Base-by-base conservation (phyloP, 1,139 yeast species). In the Hanseniaspora sp. region DNA sequence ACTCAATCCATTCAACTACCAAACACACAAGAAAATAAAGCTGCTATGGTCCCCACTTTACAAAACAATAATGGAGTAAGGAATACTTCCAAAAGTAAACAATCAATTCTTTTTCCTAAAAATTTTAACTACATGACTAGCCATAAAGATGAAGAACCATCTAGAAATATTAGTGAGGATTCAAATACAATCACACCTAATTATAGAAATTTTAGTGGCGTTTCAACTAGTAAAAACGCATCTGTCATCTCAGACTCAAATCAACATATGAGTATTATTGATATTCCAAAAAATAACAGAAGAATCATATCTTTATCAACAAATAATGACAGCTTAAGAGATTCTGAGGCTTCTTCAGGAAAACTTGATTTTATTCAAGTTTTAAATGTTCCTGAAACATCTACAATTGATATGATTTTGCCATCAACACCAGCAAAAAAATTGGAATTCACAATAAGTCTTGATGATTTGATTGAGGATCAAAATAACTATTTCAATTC, bases 381-480 rank as follows among this genome's bases (percentile, higher is more conserved):
- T 17, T 58, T 66, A 3, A 64, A 64, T 52, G 58, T 67, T 60
- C 65, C 73, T 59, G 59, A 64, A 41, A 59, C 72, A 67, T 72
- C 82, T 31, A 69, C 72, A 56, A 73, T 79, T 18, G 62, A 66
- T 53, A 60, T 65, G 41, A 73, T 79, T 53, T 66, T 79, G 7
- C 88, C 92, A 1, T 78, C 83, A 6, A 81, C 88, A 0, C 88
- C 88, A 0, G 80, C 80, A 1, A 80, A 76, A 63, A 80, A 78
- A 59, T 76, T 80, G 75, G 83, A 79, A 45, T 68, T 67, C 42
- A 64, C 67, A 31, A 56, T 71, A 9, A 48, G 46, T n/a, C 28
- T 49, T 5, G 43, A 41, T 48, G 54, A 54, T 17, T 12, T 48
- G 18, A 29, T 48, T 34, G 46, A 23, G 4, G 46, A 44, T 12